Evolutionary conservation across 768 basidiomycete species (phyloP).

Genomic region (Suillus americanus): DNA sequence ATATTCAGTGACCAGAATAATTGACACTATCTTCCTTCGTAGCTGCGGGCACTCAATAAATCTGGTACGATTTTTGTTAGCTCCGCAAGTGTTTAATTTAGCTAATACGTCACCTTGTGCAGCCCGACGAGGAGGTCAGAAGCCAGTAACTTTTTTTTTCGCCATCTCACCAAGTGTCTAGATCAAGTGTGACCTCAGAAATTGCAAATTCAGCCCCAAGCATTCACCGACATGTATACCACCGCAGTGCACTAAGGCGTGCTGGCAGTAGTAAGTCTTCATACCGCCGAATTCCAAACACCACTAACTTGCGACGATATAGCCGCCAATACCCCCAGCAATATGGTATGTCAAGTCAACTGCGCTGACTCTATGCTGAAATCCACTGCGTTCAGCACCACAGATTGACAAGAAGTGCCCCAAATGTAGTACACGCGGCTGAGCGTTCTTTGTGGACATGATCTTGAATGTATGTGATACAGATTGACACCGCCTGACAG

Average conservation of each 20-base stretch:
- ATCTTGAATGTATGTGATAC: conserved; percentile 7
- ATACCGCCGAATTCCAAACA: neutral
- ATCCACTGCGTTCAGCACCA: conserved; percentile 40
- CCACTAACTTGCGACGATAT: conserved; percentile 14
- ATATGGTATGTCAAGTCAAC: conserved; percentile 43
- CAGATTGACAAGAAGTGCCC: conserved; percentile 63
- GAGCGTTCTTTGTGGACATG: conserved; percentile 8
- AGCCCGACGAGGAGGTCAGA: conserved; percentile 62
- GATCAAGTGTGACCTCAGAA: conserved; percentile 62
- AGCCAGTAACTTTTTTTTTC: conserved; percentile 5
- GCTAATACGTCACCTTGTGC: conserved; percentile 5
- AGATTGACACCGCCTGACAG: conserved; percentile 7
- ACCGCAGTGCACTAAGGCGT: conserved; percentile 52
- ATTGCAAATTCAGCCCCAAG: conserved; percentile 62
- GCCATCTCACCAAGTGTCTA: conserved; percentile 22
- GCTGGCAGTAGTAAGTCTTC: conserved; percentile 69
- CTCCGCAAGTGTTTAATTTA: neutral
- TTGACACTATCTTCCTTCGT: conserved; percentile 10
- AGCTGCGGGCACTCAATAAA: conserved; percentile 58
- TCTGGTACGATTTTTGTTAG: conserved; percentile 35
- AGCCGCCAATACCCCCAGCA: conserved; percentile 68
- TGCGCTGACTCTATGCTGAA: conserved; percentile 5
- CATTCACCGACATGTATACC: conserved; percentile 52
- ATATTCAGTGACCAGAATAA: neutral
- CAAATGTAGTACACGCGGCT: conserved; percentile 33